These are phyloP conservation scores for Paramecium sonneborni DNA, from an alignment of 73 alveolate species.

Conservation along the genomic window DNA sequence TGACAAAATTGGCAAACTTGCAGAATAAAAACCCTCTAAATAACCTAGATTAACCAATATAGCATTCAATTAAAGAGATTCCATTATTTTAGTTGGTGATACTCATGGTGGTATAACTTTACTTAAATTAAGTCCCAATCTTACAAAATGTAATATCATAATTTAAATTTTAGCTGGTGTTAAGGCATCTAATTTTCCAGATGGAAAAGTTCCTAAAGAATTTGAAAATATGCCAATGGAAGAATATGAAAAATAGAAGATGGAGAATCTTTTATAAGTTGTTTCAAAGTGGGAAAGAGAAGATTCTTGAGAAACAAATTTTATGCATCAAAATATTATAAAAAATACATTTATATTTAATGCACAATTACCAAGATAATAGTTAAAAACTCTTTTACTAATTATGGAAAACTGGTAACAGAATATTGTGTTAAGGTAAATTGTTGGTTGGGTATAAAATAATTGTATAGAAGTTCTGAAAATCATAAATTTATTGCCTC, in stretches of 20 bases:
- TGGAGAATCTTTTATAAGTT: background rate
- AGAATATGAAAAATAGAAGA: background rate
- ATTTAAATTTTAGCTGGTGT: background rate
- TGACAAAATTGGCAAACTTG: constrained; percentile 75
- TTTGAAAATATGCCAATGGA: background rate
- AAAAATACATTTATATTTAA: background rate
- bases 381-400: constrained; percentile 26
- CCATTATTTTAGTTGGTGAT: constrained; percentile 92
- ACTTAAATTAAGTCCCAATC: constrained; percentile 75
- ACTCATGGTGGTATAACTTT: constrained; percentile 86
- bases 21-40: constrained; percentile 71
- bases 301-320: background rate
- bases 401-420: constrained; percentile 63
- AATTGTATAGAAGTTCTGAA: constrained; percentile 54
- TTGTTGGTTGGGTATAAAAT: constrained; percentile 52
- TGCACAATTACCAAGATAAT: background rate
- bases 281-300: constrained; percentile 27
- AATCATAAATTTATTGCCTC: constrained; percentile 59
- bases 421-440: constrained; percentile 31
- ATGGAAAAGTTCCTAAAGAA: constrained; percentile 11
- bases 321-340: constrained; percentile 1
- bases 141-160: constrained; percentile 30
- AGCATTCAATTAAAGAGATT: constrained; percentile 85
- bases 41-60: constrained; percentile 89
- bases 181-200: background rate